Evolutionary conservation across 768 basidiomycete species (phyloP).

Genomic region (Trametes elegans): DNA sequence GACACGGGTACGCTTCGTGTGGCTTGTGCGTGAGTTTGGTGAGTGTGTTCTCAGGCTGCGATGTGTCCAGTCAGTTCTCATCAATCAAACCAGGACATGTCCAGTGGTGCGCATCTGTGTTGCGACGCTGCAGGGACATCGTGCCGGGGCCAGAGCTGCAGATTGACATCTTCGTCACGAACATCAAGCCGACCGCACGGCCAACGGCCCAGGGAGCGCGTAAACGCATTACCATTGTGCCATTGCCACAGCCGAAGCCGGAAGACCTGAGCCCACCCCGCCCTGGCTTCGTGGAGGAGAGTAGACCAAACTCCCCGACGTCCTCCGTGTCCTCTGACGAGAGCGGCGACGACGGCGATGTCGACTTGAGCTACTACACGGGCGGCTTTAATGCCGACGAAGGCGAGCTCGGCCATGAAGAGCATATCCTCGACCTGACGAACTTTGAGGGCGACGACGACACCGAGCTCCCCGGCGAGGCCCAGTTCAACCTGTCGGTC

Average conservation of each 20-base stretch:
- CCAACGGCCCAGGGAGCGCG: background rate
- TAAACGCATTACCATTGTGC: slow-evolving; percentile 1
- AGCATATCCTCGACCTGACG: slow-evolving; percentile 61
- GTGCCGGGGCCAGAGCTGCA: slow-evolving; percentile 49
- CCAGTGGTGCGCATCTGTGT: slow-evolving; percentile 68
- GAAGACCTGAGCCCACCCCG: slow-evolving; percentile 38
- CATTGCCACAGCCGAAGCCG: background rate
- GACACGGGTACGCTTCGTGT: slow-evolving; percentile 65
- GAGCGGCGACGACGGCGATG: slow-evolving; percentile 36
- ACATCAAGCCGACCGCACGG: slow-evolving; percentile 35
- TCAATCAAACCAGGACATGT: slow-evolving; percentile 52
- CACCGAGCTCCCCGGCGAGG: slow-evolving; percentile 54
- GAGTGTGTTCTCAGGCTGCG: slow-evolving; percentile 24
- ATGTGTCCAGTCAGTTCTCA: background rate
- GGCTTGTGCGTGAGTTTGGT: slow-evolving; percentile 79
- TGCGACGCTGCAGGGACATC: slow-evolving; percentile 61
- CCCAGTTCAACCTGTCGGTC: slow-evolving; percentile 47
- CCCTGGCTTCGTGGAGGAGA: slow-evolving; percentile 22
- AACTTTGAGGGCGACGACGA: slow-evolving; percentile 80
- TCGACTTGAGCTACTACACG: slow-evolving; percentile 44
- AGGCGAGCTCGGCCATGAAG: slow-evolving; percentile 41
- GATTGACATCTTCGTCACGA: slow-evolving; percentile 75
- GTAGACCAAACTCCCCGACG: slow-evolving; percentile 5
- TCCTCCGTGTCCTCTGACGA: slow-evolving; percentile 28
- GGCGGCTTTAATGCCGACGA: slow-evolving; percentile 36